Evolutionary conservation across 2,329 filamentous ascomycete genomes (phyloP).

Genomic region (Colletotrichum gloeosporioides): DNA sequence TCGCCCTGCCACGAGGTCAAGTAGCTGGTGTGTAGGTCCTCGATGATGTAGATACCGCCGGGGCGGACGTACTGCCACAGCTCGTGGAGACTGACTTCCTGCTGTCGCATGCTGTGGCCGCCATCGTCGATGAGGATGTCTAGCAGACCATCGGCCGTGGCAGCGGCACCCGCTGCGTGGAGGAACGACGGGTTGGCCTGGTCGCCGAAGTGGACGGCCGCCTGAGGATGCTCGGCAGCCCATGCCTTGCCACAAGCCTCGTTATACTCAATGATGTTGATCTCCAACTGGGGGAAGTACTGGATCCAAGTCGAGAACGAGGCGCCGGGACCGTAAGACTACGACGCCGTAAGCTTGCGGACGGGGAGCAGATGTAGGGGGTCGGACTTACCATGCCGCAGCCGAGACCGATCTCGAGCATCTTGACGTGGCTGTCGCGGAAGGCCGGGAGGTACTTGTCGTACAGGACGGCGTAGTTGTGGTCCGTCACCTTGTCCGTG

Average conservation of each 20-base stretch:
- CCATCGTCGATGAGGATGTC: slow-evolving; percentile 47
- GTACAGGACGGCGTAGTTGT: slow-evolving; percentile 46
- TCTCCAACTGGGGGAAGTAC: slow-evolving; percentile 41
- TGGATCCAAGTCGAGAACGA: slow-evolving; percentile 46
- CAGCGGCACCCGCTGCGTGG: slow-evolving; percentile 35
- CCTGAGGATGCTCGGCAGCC: slow-evolving; percentile 36
- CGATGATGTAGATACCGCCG: slow-evolving; percentile 39
- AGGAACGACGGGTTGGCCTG: slow-evolving; percentile 41
- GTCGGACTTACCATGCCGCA: slow-evolving; percentile 37
- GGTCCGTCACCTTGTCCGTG: slow-evolving; percentile 43
- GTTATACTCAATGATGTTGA: slow-evolving; percentile 48
- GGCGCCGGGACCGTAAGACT: slow-evolving; percentile 40
- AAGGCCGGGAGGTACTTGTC: slow-evolving; percentile 39
- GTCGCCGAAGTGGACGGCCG: slow-evolving; percentile 43
- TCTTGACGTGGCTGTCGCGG: slow-evolving; percentile 37
- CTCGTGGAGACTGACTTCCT: slow-evolving; percentile 36
- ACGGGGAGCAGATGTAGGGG: not conserved
- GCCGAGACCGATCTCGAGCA: slow-evolving; percentile 47
- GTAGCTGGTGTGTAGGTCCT: slow-evolving; percentile 37
- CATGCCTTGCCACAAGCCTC: slow-evolving; percentile 39
- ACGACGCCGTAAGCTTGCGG: not conserved
- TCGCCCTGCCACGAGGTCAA: slow-evolving; percentile 29
- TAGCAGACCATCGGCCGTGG: slow-evolving; percentile 28
- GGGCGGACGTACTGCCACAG: slow-evolving; percentile 42
- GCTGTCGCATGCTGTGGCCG: slow-evolving; percentile 42